Base-by-base conservation (phyloP, 768 basidiomycete genomes). In the Leccinum incarnatum region DNA sequence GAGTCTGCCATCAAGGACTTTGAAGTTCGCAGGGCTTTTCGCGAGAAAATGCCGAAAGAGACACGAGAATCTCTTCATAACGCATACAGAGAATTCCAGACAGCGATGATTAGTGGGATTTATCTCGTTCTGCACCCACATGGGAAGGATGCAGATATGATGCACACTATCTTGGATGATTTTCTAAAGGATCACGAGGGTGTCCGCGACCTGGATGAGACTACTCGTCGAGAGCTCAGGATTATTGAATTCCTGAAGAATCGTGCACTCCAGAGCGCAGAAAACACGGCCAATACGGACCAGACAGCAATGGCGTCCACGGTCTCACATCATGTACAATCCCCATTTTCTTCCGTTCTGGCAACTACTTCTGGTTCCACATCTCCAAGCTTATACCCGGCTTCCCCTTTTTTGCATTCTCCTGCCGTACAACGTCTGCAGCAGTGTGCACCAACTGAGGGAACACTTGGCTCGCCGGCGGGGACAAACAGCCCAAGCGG, bases 1-100 rank as follows among this genome's bases (percentile, higher is more conserved):
- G 92, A 96, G 61, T 92, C 91, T 12, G 92, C 94, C 4, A 84
- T 92, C 64, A 87, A 86, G 67, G 94, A 96, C 71, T 95, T 90
- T 68, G 80, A 86, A 63, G 85, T 94, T 60, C 85, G 91, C 52
- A 81, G 83, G 58, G 81, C 79, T 4, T 92, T 91, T 69, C 78
- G 86, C 59, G 79, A 84, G 58, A 74, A 77, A 25, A 79, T 85
- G 57, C 79, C 85, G 1, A 82, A 81, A 65, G 88, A 88, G 67
- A 83, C 82, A 14, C 82, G 81, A 23, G 83, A 84, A 64, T 87
- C 88, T 51, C 79, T 91, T 29, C 85, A 90, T 65, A 91, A 89
- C 62, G 89, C 88, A 7, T 93, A 93, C 67, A 79, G 91, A 56
- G 91, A 93, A 66, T 94, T 94, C 73, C 91, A 93, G 70, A 87